Conservation (phyloP, 352 stramenopile species). For the Pythium pectinolyticum region DNA sequence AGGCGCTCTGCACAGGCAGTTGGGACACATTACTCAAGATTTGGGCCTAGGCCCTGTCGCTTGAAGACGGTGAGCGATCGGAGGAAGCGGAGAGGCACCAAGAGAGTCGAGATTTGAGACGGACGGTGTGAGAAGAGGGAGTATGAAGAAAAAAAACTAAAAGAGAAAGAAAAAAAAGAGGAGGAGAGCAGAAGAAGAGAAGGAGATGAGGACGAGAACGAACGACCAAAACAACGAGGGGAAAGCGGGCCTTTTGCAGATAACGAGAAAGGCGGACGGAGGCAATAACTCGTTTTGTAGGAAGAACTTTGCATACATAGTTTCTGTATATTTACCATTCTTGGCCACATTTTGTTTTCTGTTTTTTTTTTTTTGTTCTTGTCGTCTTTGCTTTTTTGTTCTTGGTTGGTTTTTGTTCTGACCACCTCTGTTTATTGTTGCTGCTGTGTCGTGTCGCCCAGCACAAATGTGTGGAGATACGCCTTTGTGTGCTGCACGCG, state of each 20-base stretch:
- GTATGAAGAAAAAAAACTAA: conserved; percentile 1
- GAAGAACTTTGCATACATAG: conserved; percentile 5
- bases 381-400: too few species aligned
- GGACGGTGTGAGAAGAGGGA: too few species aligned
- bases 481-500: conserved; percentile 50
- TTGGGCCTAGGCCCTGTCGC: conserved; percentile 75
- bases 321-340: conserved; percentile 10
- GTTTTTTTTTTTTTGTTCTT: too few species aligned
- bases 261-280: background rate
- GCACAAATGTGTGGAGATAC: conserved; percentile 40
- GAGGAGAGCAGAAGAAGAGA: background rate
- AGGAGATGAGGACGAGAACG: background rate
- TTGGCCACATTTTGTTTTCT: background rate
- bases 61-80: too few species aligned
- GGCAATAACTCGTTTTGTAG: conserved; percentile 3
- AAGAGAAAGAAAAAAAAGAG: background rate
- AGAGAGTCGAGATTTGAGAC: too few species aligned
- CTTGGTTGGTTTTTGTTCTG: too few species aligned
- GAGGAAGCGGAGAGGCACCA: too few species aligned
- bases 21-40: conserved; percentile 99
- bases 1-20: conserved; percentile 97
- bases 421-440: background rate
- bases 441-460: background rate
- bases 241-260: background rate
- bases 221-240: background rate